A percentile compares a stretch with the other conserved stretches of the same genome.
Conservation (phyloP, 768 basidiomycete species). For the Lactifluus echinatus region DNA sequence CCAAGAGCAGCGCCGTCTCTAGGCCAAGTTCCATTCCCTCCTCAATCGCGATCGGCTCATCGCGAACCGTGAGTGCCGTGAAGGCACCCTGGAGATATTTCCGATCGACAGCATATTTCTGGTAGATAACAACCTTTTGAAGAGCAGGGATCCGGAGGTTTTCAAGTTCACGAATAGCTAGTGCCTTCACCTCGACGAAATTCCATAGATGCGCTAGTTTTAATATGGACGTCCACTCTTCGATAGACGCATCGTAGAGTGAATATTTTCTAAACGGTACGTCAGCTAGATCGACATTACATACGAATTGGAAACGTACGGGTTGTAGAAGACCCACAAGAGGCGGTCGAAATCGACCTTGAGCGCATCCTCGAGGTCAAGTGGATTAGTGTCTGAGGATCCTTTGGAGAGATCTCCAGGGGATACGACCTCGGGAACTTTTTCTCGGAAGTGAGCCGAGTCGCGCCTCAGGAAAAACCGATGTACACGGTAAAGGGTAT, state of each 20-base stretch:
- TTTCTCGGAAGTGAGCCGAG: conserved; percentile 24
- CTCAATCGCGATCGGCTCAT: conserved; percentile 39
- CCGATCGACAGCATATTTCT: conserved; percentile 39
- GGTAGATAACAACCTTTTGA: conserved; percentile 49
- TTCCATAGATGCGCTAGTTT: conserved; percentile 45
- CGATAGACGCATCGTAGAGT: conserved; percentile 39
- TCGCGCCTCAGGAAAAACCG: conserved; percentile 27
- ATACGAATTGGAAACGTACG: conserved; percentile 19
- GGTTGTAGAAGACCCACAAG: conserved; percentile 29
- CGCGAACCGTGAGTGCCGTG: conserved; percentile 41
- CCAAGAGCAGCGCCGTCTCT: conserved; percentile 44
- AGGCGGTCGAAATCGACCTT: conserved; percentile 26
- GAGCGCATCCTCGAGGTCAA: conserved; percentile 23
- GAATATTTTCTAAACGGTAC: conserved; percentile 40
- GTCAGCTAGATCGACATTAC: neutral
- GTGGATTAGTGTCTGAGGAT: conserved; percentile 25
- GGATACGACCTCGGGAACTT: conserved; percentile 19
- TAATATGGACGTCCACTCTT: conserved; percentile 49
- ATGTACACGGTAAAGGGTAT: conserved; percentile 10
- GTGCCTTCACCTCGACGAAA: conserved; percentile 42
- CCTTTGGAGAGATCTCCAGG: conserved; percentile 21
- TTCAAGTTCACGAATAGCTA: conserved; percentile 46
- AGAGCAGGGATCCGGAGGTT: conserved; percentile 36
- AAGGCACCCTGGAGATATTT: conserved; percentile 46
- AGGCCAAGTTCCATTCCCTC: conserved; percentile 51